Base-by-base conservation (phyloP, 2,329 filamentous ascomycete genomes). In the Penicillium sp. region DNA sequence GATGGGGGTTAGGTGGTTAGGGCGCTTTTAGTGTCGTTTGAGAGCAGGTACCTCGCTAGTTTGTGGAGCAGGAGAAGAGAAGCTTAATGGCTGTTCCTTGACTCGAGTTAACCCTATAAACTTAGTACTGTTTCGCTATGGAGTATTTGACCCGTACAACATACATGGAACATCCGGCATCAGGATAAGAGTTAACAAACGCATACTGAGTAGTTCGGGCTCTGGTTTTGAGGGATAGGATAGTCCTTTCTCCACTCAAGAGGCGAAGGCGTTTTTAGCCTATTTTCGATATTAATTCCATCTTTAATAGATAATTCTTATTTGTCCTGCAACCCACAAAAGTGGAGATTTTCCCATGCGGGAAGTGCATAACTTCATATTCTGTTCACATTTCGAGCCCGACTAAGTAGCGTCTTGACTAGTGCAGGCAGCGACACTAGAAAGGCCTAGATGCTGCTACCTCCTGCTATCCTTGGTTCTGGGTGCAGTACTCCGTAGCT, bases 21-120 rank as follows among this genome's bases (percentile, higher is more conserved):
- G 37, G 37, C 37, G 18, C 18, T 31, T 32, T 35, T 64, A 63
- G 60, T 55, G 48, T 53, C 32, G 52, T 55, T 50, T 55, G 39
- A 42, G 38, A 38, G 9, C 48, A 43, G n/a, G 47, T 63, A n/a
- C n/a, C n/a, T n/a, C n/a, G n/a, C n/a, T n/a, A 63, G 55, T 60
- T 43, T 56, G 57, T 57, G 62, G 61, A 50, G 53, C 40, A 40
- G 16, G 8, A n/a, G 16, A 34, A 29, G 24, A 48, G 37, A 48
- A 44, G 37, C 26, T 54, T 34, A 38, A 44, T 20, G 29, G 31
- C 38, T n/a, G 22, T 22, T 22, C 22, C 22, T 22, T 22, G 22
- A 22, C 22, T 22, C 22, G 22, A 22, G 22, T 4, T 7, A 20
- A 18, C 34, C 18, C 16, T 34, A 40, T 31, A 11, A 40, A 32